These are phyloP conservation scores for Anthracocystis setariae DNA, from an alignment of 1,284 basidiomycete species.

Conservation along the genomic window DNA sequence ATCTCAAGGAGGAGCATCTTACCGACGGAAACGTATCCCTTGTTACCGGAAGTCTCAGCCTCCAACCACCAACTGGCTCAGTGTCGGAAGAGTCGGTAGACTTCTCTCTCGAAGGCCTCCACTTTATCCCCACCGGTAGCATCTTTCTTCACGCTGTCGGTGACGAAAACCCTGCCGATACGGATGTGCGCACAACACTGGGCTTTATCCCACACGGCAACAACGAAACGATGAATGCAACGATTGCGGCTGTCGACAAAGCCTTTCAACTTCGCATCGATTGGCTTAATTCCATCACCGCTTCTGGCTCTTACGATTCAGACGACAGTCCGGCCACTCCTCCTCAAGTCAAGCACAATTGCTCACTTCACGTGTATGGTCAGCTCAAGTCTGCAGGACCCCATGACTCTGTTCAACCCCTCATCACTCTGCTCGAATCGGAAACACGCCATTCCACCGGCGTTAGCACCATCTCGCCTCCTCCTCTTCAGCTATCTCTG, in stretches of 20 bases:
- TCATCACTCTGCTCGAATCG: constrained; percentile 59
- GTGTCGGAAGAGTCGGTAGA: constrained; percentile 28
- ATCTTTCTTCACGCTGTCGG: constrained; percentile 21
- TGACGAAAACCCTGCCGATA: constrained; percentile 20
- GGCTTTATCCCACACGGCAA: constrained; percentile 22
- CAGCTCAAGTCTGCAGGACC: constrained; percentile 56
- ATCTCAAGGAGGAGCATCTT: constrained; percentile 38
- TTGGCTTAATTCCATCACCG: constrained; percentile 39
- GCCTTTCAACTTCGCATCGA: constrained; percentile 58
- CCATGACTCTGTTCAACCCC: constrained; percentile 10
- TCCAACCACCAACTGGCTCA: constrained; percentile 5
- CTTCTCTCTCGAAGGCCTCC: constrained; percentile 54
- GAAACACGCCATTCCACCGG: constrained; percentile 60
- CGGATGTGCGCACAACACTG: constrained; percentile 36
- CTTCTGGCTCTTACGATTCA: constrained; percentile 33
- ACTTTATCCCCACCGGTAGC: constrained; percentile 39
- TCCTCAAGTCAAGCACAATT: constrained; percentile 39
- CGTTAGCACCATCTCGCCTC: constrained; percentile 39
- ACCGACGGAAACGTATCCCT: constrained; percentile 40
- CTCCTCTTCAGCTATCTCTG: constrained; percentile 45
- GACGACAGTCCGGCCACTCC: neutral
- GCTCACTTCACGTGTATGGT: constrained; percentile 65
- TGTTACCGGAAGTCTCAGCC: constrained; percentile 38
- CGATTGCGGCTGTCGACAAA: constrained; percentile 57
- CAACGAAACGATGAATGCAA: constrained; percentile 29